Conservation (phyloP, 2,329 filamentous ascomycete genomes). For the Microascus cirrosus region DNA sequence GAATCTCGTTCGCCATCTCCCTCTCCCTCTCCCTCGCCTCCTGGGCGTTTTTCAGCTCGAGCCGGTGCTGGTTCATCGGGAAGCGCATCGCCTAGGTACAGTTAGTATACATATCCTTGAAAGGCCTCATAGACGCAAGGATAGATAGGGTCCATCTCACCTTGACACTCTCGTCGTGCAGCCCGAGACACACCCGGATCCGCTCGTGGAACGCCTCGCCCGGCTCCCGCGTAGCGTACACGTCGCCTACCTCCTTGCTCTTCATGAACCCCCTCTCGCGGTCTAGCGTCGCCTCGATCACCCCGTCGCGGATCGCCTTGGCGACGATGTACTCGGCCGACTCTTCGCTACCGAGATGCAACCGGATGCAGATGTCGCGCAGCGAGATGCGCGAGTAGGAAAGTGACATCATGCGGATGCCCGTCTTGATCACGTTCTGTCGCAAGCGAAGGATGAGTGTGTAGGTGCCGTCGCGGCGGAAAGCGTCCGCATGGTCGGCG, state of each 20-base stretch:
- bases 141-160: slow-evolving; percentile 26
- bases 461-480: slow-evolving; percentile 91
- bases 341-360: slow-evolving; percentile 90
- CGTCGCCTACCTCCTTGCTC: slow-evolving; percentile 91
- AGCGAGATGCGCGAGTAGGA: slow-evolving; percentile 96
- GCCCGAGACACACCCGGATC: slow-evolving; percentile 78
- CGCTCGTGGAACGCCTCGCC: slow-evolving; percentile 97
- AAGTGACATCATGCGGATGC: slow-evolving; percentile 97
- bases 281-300: slow-evolving; percentile 90
- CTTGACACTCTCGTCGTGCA: slow-evolving; percentile 98
- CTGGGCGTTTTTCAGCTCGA: slow-evolving; percentile 96
- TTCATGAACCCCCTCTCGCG: slow-evolving; percentile 96
- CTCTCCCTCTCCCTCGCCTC: slow-evolving; percentile 95
- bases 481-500: slow-evolving; percentile 67
- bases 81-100: slow-evolving; percentile 78
- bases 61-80: slow-evolving; percentile 96
- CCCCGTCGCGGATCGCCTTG: slow-evolving; percentile 94
- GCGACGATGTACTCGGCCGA: slow-evolving; percentile 98
- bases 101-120: neutral
- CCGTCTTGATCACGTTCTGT: slow-evolving; percentile 99
- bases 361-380: slow-evolving; percentile 90
- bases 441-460: slow-evolving; percentile 87
- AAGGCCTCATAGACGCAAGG: neutral
- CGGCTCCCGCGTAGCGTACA: slow-evolving; percentile 91
- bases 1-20: slow-evolving; percentile 97